Percentiles rank a stretch among this genome's conserved stretches.
phyloP scores from a whole-genome alignment of 345 rosid species.

The Aquilaria malaccensis region DNA sequence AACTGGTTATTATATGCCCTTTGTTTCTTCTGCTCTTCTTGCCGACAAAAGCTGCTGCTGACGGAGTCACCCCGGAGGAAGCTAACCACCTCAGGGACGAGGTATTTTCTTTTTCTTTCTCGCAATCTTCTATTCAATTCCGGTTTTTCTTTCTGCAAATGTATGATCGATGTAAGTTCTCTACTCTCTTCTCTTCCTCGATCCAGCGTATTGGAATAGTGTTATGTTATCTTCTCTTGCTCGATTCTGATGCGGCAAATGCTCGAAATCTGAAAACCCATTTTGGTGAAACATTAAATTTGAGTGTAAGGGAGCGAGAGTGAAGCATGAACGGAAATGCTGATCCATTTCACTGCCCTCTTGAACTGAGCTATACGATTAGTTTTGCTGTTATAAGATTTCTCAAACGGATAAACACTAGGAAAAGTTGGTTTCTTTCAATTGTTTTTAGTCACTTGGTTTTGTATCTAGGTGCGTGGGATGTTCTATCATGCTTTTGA shows the following conservation, averaged over 20 bases:
- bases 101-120: constrained; percentile 28
- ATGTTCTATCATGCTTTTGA: constrained; percentile 98
- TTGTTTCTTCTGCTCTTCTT: constrained; percentile 23
- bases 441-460: background rate
- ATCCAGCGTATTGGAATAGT: no score
- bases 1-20: constrained; percentile 15
- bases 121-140: background rate
- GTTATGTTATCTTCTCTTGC: no score
- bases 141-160: background rate
- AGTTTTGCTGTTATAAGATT: background rate
- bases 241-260: no score
- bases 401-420: no score
- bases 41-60: constrained; percentile 32
- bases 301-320: no score
- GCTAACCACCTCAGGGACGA: constrained; percentile 84
- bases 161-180: no score
- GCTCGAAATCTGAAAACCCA: no score
- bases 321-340: no score
- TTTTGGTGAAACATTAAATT: no score
- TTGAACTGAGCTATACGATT: no score
- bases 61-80: constrained; percentile 65
- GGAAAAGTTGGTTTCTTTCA: background rate
- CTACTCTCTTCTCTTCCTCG: no score
- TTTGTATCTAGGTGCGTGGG: constrained; percentile 56
- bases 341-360: no score